phyloP scores from a whole-genome alignment of 768 basidiomycete genomes.

The Cystobasidium ongulense region DNA sequence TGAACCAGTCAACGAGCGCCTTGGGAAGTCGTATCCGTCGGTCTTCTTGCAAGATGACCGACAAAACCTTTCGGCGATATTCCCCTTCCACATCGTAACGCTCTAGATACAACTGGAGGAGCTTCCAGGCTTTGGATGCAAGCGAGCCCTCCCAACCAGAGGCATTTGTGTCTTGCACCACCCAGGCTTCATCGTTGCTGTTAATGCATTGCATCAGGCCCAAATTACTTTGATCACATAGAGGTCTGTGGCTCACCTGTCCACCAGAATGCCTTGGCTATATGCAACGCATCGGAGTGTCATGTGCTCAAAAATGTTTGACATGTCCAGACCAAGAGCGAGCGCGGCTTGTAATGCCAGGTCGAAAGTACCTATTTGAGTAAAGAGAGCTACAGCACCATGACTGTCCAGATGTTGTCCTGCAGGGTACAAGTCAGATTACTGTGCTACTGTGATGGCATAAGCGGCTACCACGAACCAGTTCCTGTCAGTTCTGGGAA shows the following conservation, averaged over 20 bases:
- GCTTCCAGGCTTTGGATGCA: slow-evolving; percentile 75
- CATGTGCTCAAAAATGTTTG: slow-evolving; percentile 68
- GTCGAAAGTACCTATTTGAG: slow-evolving; percentile 69
- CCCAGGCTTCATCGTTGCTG: slow-evolving; percentile 71
- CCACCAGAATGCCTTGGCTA: slow-evolving; percentile 47
- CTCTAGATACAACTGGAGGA: slow-evolving; percentile 69
- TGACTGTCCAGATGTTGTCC: slow-evolving; percentile 44
- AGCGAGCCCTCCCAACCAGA: slow-evolving; percentile 75
- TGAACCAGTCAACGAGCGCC: slow-evolving; percentile 69
- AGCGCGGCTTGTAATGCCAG: slow-evolving; percentile 68
- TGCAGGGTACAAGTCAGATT: slow-evolving; percentile 19
- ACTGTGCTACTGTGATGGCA: not conserved
- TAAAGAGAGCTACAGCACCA: slow-evolving; percentile 66
- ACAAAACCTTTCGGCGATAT: slow-evolving; percentile 66
- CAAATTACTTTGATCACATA: not conserved
- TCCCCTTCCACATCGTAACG: slow-evolving; percentile 65
- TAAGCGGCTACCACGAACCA: slow-evolving; percentile 51
- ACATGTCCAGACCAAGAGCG: slow-evolving; percentile 74
- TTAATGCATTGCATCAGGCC: not conserved
- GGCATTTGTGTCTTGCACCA: slow-evolving; percentile 63
- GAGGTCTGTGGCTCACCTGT: slow-evolving; percentile 1
- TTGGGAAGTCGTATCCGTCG: slow-evolving; percentile 57
- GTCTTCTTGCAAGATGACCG: slow-evolving; percentile 65
- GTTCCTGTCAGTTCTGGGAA: slow-evolving; percentile 55
- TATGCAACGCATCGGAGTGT: slow-evolving; percentile 66